Evolutionary conservation across 2,329 filamentous ascomycete species (phyloP), one percentile per base, ranked within the genome.

Genomic region (Neonectria ditissima): DNA sequence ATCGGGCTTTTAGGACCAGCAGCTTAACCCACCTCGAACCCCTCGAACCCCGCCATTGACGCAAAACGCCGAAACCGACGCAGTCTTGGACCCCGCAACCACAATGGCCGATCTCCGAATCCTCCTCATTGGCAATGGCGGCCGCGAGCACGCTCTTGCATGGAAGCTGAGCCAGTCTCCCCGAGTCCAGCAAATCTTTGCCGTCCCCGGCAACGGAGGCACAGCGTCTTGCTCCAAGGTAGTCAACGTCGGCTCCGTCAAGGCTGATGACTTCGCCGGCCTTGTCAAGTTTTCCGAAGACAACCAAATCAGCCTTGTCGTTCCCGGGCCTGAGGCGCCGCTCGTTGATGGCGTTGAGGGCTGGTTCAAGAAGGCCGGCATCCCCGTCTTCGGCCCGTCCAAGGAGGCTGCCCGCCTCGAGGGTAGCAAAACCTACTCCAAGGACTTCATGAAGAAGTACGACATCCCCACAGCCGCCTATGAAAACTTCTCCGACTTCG

Each of bases 381-480:
- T 97, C 76, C 86, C 88, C 71, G 91, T 89, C 79, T 98, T 97
- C 75, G 96, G 95, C 2, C 96, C 96, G 5, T 92, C 90, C 61
- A 89, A 92, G 80, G 88, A 89, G 52, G 95, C 96, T 22, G 94
- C 96, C 18, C 87, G 88, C 47, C 93, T 99, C 87, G 96, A 99
- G 80, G 96, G 96, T 64, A 97, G 92, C 82, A 99, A 99, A 84
- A 92, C 95, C 11, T 98, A 97, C 79, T 94, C 92, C 66, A 99
- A 99, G 78, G 94, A 98, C 79, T 98, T 98, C 77, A 99, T 98
- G 96, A 91, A 92, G 79, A 89, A 91, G 69, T 89, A 97, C 81
- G 86, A 87, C 73, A 97, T 99, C 72, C 94, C 95, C 39, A 98
- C 96, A 1, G 96, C 96, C 16, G 89, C 87, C 41, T 98, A 97